These are phyloP conservation scores for Nannochloropsis salina DNA, from an alignment of 108 stramenopile genomes.

Conservation along the genomic window DNA sequence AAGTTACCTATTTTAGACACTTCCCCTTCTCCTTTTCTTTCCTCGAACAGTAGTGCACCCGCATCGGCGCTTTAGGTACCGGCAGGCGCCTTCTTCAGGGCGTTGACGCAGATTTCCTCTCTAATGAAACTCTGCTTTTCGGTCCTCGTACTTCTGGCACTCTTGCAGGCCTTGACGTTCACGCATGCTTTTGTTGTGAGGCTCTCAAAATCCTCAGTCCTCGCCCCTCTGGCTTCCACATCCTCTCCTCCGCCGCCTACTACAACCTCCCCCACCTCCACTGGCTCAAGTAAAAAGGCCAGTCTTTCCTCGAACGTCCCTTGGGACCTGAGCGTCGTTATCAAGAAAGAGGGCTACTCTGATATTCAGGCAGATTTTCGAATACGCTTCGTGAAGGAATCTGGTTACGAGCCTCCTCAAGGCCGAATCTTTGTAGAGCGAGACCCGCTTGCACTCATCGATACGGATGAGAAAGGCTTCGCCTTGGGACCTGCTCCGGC, in stretches of 20 bases:
- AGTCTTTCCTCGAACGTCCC: not conserved
- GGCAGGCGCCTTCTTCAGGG: too few species aligned
- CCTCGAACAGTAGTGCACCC: too few species aligned
- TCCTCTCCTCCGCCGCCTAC: not conserved
- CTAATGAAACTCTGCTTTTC: too few species aligned
- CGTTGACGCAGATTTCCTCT: too few species aligned
- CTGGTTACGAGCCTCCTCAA: conserved; percentile 7
- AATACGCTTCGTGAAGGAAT: not conserved
- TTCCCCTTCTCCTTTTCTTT: too few species aligned
- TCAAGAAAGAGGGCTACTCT: not conserved
- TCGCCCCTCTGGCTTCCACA: not conserved
- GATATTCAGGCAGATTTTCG: conserved; percentile 14
- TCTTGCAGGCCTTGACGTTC: not conserved
- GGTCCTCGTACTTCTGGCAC: not conserved
- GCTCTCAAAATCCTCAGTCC: too few species aligned
- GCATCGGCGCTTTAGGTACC: too few species aligned
- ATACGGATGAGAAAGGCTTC: not conserved
- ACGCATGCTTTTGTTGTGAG: not conserved
- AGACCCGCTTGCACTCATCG: not conserved
- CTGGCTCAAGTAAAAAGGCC: not conserved
- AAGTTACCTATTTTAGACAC: too few species aligned
- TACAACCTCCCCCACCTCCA: not conserved
- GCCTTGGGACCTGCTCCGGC: not conserved
- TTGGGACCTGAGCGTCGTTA: not conserved
- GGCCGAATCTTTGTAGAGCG: conserved; percentile 14